Base-by-base conservation (phyloP, 2,329 filamentous ascomycete genomes). In the Fusarium secorum region DNA sequence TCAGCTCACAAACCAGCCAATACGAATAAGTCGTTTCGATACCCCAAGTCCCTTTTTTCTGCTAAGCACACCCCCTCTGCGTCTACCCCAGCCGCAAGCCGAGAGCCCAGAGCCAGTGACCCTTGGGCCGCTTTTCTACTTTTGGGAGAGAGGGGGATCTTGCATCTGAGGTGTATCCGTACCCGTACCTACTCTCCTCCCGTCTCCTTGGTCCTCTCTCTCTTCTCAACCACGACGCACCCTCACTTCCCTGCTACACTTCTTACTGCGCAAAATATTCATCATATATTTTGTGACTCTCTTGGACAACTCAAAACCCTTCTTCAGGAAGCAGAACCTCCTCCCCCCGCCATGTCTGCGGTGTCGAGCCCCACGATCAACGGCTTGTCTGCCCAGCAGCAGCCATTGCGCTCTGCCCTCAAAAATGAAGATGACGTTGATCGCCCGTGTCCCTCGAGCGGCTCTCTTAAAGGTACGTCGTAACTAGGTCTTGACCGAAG, bases 391-490 rank as follows among this genome's bases (percentile, higher is more conserved):
- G 51, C 54, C 32, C 67, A 63, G 41, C 68, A 67, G 45, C 72
- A 70, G 64, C 74, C 82, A 11, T 75, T 84, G 56, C 81, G 82
- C 49, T 84, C 83, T 39, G 83, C 81, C 28, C 75, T 85, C 71
- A 85, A 85, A 75, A 75, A 71, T 18, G 84, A 85, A 33, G 81
- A 83, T 54, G 83, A 85, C 49, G 73, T 51, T 51, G 80, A 82
- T 48, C 79, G 76, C 64, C 77, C 79, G 5, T 75, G 76, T 26
- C 78, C 83, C 15, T 74, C 79, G 39, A 81, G 78, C 66, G 79
- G 79, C 54, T 77, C 80, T 39, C 73, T 79, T 44, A 85, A 85
- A 83, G 84, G 84, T 85, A 75, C 64, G 82, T 83, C 48, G n/a
- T 52, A 28, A 32, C 8, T 3, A 13, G 18, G 24, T 24, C 46